Evolutionary conservation across 352 stramenopile genomes (phyloP), one percentile per base, ranked within the genome.

Genomic region (Phytophthora uliginosa): DNA sequence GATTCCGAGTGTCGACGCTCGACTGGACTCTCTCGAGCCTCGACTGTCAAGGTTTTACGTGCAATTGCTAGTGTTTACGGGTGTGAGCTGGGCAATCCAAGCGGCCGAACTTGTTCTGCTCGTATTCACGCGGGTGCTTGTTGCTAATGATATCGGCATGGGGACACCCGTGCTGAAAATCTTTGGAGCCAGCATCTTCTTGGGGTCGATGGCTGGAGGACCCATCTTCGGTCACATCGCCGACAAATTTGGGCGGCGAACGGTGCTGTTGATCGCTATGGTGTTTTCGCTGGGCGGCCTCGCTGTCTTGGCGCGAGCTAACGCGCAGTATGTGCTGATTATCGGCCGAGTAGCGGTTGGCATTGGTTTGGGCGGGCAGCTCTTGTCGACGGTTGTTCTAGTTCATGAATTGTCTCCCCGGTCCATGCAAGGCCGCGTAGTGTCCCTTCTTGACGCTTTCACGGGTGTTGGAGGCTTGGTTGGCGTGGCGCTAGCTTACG

Each of bases 361-460:
- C 13, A 17, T 88, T 57, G 81, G 81, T 9, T 28, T 84, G 40
- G 76, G 78, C 22, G 81, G 81, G 4, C 69, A 88, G 40, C 64
- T 84, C 6, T 52, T 69, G 7, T 74, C 78, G 2, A 78, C 76
- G 9, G 52, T 77, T 56, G 66, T 78, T 9, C 38, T 88, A 1
- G 59, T 86, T 34, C 74, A 80, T 33, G 81, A 88, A 61, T 57
- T 88, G 12, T 51, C 71, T 18, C 81, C 81, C 34, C 67, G 20
- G 6, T 64, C 58, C 31, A 82, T 73, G 33, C 69, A 53, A 40
- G 73, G 76, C n/a, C 69, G 76, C 6, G 42, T 80, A 15, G 50
- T 84, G 18, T 70, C 78, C n/a, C 50, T 86, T 9, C 57, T 88
- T 2, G 72, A 85, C 10, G 77, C 71, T n/a, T 84, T 85, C 48